A percentile compares a stretch with the other conserved stretches of the same genome.
phyloP scores from a whole-genome alignment of 2,329 filamentous ascomycete species.

The Arachnopeziza araneosa region DNA sequence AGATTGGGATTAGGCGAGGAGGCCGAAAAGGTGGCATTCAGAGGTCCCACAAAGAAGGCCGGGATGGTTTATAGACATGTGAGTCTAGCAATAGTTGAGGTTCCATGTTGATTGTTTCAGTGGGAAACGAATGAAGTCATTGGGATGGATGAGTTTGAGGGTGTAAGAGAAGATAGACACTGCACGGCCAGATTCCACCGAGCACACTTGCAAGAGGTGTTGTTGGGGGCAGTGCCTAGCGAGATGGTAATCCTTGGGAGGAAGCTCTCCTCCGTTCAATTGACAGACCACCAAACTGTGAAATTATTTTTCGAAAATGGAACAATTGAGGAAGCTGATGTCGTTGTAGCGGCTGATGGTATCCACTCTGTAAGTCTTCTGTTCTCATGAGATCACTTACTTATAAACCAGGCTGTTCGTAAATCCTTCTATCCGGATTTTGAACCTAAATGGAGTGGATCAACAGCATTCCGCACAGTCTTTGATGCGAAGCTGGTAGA shows the following conservation, averaged over 20 bases:
- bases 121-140: constrained; percentile 36
- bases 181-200: constrained; percentile 33
- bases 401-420: constrained; percentile 17
- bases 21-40: constrained; percentile 31
- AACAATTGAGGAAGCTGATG: constrained; percentile 25
- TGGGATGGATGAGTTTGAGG: constrained; percentile 29
- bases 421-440: constrained; percentile 26
- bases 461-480: constrained; percentile 33
- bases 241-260: constrained; percentile 30
- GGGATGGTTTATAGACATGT: not conserved
- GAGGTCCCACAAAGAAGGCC: constrained; percentile 17
- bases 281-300: constrained; percentile 16
- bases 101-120: constrained; percentile 31
- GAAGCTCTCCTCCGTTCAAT: constrained; percentile 19
- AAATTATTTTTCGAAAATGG: constrained; percentile 30
- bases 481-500: constrained; percentile 32
- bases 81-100: not conserved
- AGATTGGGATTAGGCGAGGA: constrained; percentile 31
- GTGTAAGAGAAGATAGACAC: constrained; percentile 29
- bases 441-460: constrained; percentile 33
- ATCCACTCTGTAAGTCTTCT: constrained; percentile 31
- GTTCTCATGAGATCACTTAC: not conserved
- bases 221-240: constrained; percentile 29
- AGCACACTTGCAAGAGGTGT: constrained; percentile 32
- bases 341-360: constrained; percentile 34